A percentile compares a stretch with the other conserved stretches of the same genome.
Evolutionary conservation across 768 basidiomycete species (phyloP).

Genomic region (Termitomyces sp.): DNA sequence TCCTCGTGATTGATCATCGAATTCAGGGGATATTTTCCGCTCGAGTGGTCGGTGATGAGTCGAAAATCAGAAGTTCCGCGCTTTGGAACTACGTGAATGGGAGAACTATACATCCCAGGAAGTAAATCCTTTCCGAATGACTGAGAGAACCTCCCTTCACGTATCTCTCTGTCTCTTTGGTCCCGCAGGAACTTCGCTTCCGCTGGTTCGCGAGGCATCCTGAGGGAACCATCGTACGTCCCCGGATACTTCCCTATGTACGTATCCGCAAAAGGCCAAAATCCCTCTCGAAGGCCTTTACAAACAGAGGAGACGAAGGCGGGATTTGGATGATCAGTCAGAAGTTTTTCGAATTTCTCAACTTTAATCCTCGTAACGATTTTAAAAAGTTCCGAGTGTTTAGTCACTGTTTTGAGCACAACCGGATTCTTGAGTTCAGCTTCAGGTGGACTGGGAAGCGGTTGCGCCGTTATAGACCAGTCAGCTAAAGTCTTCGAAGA

Average conservation of each 20-base stretch:
- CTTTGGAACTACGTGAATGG: no score
- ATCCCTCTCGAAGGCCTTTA: slow-evolving; percentile 5
- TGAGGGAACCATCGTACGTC: background rate
- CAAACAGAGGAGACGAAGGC: slow-evolving; percentile 2
- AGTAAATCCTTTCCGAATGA: no score
- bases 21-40: no score
- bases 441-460: background rate
- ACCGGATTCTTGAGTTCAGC: background rate
- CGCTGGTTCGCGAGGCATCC: background rate
- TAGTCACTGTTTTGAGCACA: background rate
- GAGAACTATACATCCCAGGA: no score
- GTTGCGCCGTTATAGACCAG: background rate
- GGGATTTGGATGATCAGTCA: background rate
- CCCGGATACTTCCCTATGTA: background rate
- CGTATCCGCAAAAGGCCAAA: slow-evolving; percentile 5
- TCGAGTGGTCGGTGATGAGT: no score
- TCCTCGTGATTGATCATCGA: no score
- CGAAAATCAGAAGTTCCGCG: no score
- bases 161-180: background rate
- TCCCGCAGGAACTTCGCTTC: background rate
- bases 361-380: background rate
- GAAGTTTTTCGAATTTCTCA: background rate
- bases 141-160: no score
- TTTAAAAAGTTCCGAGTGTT: background rate
- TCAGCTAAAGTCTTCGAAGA: background rate